A percentile compares a stretch with the other conserved stretches of the same genome.
phyloP scores from a whole-genome alignment of 2,329 filamentous ascomycete species.

The Periconia macrospinosa region DNA sequence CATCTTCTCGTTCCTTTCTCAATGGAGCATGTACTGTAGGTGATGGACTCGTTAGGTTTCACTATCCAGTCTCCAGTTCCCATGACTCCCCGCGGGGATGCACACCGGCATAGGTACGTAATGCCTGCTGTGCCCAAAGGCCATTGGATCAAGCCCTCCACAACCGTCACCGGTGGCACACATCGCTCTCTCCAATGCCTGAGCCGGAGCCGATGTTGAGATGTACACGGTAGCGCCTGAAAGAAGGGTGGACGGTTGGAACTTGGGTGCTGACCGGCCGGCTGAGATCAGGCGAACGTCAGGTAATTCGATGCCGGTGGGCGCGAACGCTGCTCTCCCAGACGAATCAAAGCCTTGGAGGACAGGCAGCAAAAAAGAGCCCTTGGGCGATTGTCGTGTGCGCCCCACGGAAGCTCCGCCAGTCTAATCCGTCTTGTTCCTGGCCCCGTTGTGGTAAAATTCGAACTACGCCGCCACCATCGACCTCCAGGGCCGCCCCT shows the following conservation, averaged over 20 bases:
- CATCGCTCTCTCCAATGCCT: not conserved
- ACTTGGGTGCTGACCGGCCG: not conserved
- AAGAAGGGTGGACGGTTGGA: not conserved
- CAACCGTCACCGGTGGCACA: not conserved
- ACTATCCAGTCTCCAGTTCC: not conserved
- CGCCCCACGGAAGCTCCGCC: constrained; percentile 17
- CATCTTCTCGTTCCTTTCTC: too few relatives aligned
- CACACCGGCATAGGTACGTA: constrained; percentile 1
- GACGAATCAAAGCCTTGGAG: constrained; percentile 19
- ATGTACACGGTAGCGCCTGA: not conserved
- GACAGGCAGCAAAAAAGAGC: not conserved
- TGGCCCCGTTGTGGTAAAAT: constrained; percentile 23
- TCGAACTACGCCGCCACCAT: constrained; percentile 21
- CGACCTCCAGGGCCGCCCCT: constrained; percentile 23
- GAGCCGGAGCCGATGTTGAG: not conserved
- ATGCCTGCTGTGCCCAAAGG: not conserved
- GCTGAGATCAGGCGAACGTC: not conserved
- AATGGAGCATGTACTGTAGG: too few relatives aligned
- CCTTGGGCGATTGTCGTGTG: constrained; percentile 6
- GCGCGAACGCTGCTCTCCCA: not conserved
- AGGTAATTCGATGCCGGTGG: not conserved
- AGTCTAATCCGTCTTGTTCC: constrained; percentile 24
- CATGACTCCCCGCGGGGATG: too few relatives aligned
- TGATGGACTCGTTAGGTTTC: too few relatives aligned
- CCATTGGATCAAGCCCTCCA: not conserved